phyloP scores from a whole-genome alignment of 2,329 filamentous ascomycete genomes.

The Diplodia sapinea region DNA sequence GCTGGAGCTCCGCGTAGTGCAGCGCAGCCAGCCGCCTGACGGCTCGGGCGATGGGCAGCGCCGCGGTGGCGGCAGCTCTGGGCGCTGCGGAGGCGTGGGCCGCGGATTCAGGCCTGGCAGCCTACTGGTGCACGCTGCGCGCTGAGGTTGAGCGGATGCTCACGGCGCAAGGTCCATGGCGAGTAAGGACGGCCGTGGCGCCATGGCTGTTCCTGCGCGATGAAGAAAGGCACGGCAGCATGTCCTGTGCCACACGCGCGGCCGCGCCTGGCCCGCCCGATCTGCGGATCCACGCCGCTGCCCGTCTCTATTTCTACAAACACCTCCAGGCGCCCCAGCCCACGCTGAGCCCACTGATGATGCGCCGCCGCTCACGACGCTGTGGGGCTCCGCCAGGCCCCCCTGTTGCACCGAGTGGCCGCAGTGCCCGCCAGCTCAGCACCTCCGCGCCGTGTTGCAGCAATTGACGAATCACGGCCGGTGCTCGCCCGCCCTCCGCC shows the following conservation, averaged over 20 bases:
- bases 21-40: constrained; percentile 1
- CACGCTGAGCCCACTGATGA: background rate
- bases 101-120: constrained; percentile 8
- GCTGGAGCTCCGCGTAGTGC: background rate
- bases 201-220: constrained; percentile 27
- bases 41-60: background rate
- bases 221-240: constrained; percentile 31
- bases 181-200: constrained; percentile 25
- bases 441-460: constrained; percentile 18
- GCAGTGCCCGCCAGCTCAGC: constrained; percentile 21
- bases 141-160: constrained; percentile 21
- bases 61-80: constrained; percentile 2
- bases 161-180: background rate
- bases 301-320: background rate
- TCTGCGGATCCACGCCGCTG: constrained; percentile 18
- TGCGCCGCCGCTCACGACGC: constrained; percentile 7
- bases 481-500: constrained; percentile 7
- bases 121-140: constrained; percentile 6
- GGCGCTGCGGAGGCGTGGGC: background rate
- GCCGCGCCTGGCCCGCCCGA: background rate
- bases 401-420: constrained; percentile 14
- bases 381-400: constrained; percentile 15
- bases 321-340: background rate
- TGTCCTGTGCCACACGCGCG: background rate
- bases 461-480: constrained; percentile 22